Conservation (phyloP, 148 eudicot species). For the Linanthus parryae region DNA sequence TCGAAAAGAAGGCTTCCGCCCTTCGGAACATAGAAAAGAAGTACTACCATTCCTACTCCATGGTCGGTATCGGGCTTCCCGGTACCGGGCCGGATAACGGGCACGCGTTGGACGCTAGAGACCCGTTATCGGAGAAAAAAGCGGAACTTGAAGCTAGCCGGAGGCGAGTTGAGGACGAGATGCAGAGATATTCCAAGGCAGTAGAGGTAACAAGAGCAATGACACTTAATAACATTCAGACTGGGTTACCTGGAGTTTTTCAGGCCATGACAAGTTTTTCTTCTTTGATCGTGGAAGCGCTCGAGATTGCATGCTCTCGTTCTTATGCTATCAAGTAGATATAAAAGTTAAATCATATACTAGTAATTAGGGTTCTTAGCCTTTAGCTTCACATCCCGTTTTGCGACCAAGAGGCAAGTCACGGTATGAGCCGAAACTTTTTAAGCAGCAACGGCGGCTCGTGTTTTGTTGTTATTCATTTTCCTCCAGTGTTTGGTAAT, state of each 20-base stretch:
- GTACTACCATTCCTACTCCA: conserved; percentile 77
- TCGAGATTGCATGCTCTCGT: conserved; percentile 69
- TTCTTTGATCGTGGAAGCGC: conserved; percentile 53
- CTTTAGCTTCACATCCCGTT: too few relatives aligned
- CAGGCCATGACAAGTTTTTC: conserved; percentile 96
- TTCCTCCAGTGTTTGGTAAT: not conserved
- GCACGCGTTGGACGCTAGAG: conserved; percentile 67
- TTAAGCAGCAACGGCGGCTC: conserved; percentile 2
- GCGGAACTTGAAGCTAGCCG: conserved; percentile 68
- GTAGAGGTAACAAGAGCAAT: conserved; percentile 91
- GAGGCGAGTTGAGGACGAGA: conserved; percentile 84
- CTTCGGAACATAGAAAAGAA: conserved; percentile 82
- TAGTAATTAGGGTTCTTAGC: too few relatives aligned
- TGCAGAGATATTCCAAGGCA: conserved; percentile 77
- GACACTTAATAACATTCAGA: conserved; percentile 93
- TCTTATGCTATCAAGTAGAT: conserved; percentile 69
- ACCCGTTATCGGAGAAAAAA: conserved; percentile 82
- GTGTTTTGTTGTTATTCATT: conserved; percentile 7
- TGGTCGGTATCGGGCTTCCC: conserved; percentile 80
- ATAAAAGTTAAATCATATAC: too few relatives aligned
- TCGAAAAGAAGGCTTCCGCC: conserved; percentile 80
- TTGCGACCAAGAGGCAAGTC: conserved; percentile 22
- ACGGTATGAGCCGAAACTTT: conserved; percentile 21
- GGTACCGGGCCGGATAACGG: conserved; percentile 56
- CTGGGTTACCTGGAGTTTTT: conserved; percentile 93